Percentiles rank a stretch among this genome's conserved stretches.
These are phyloP conservation scores for Colletotrichum sp. DNA, from an alignment of 2,329 filamentous ascomycete genomes.

Conservation along the genomic window DNA sequence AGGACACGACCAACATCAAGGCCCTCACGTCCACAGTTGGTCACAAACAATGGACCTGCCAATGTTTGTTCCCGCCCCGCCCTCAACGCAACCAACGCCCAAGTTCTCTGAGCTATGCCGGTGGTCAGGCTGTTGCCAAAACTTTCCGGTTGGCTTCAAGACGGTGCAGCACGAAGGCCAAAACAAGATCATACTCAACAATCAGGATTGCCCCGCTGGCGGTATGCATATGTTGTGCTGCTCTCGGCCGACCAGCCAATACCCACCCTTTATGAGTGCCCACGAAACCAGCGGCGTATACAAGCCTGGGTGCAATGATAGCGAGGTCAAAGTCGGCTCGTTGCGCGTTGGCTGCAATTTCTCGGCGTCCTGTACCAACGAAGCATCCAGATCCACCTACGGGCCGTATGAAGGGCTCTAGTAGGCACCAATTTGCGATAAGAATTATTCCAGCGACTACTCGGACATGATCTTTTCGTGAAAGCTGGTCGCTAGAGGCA, in stretches of 20 bases:
- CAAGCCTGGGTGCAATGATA: neutral
- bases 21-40: neutral
- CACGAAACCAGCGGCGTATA: neutral
- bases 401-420: neutral
- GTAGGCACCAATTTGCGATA: neutral
- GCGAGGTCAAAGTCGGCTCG: neutral
- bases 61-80: neutral
- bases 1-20: conserved; percentile 23
- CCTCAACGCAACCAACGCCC: neutral
- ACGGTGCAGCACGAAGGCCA: neutral
- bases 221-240: neutral
- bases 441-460: neutral
- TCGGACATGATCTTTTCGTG: neutral
- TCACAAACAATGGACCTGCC: neutral
- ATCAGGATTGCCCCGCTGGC: neutral
- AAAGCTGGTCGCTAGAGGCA: neutral
- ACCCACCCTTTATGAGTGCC: neutral
- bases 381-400: neutral
- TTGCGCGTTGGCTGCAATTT: neutral
- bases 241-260: neutral
- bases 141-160: neutral
- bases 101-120: neutral
- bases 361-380: neutral
- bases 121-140: neutral
- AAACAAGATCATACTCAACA: neutral